phyloP scores from a whole-genome alignment of 2,329 filamentous ascomycete species.

The Colletotrichum plurivorum region DNA sequence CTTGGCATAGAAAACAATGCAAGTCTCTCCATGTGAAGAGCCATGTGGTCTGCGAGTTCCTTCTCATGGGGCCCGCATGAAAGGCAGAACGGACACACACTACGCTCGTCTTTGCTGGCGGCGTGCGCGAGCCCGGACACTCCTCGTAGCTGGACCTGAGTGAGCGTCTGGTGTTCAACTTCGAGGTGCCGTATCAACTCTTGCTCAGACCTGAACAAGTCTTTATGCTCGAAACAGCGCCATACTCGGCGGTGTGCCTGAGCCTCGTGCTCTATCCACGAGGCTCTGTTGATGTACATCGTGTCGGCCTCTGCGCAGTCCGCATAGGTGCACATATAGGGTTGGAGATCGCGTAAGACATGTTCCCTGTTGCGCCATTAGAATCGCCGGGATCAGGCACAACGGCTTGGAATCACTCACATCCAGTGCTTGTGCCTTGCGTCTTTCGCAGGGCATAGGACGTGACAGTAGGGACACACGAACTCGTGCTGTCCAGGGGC shows the following conservation, averaged over 20 bases:
- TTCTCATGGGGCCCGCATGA: not conserved
- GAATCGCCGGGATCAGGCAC: not conserved
- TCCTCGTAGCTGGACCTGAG: not conserved
- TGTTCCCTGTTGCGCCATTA: conserved; percentile 7
- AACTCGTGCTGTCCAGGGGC: not conserved
- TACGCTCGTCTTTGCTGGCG: not conserved
- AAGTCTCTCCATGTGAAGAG: conserved; percentile 20
- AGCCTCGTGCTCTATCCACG: conserved; percentile 13
- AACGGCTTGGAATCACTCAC: not conserved
- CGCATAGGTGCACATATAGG: conserved; percentile 22
- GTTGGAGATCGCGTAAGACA: conserved; percentile 15
- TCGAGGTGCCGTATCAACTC: not conserved
- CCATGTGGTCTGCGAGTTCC: conserved; percentile 9
- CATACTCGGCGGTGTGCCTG: conserved; percentile 5
- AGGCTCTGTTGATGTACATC: not conserved
- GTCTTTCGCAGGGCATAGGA: not conserved
- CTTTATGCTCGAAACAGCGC: conserved; percentile 18
- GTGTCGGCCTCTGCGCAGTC: not conserved
- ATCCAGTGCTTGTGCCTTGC: conserved; percentile 9
- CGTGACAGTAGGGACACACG: conserved; percentile 12
- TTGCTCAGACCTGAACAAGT: not conserved
- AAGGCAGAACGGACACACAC: not conserved
- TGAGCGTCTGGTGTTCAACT: not conserved
- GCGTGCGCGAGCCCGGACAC: not conserved
- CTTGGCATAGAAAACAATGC: conserved; percentile 11